phyloP scores from a whole-genome alignment of 2,329 filamentous ascomycete species.

The Pseudocercospora fijiensis region DNA sequence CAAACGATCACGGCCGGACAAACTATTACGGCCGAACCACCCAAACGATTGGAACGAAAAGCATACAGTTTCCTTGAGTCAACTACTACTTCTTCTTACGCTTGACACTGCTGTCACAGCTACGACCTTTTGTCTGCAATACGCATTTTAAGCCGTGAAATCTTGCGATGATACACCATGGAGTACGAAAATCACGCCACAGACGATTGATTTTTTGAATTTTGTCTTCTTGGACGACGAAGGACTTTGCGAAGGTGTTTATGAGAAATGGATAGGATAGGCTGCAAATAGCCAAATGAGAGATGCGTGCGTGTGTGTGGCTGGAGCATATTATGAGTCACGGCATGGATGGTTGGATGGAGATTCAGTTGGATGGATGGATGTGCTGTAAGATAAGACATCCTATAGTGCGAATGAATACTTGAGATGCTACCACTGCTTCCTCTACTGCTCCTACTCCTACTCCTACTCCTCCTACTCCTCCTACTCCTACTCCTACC shows the following conservation, averaged over 20 bases:
- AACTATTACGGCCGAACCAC: constrained; percentile 14
- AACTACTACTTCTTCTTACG: constrained; percentile 5
- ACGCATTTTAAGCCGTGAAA: constrained; percentile 23
- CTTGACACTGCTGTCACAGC: constrained; percentile 3
- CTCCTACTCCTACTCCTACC: no score
- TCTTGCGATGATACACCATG: constrained; percentile 25
- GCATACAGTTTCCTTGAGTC: constrained; percentile 21
- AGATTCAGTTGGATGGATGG: neutral
- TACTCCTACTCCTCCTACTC: no score
- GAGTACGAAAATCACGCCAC: constrained; percentile 13
- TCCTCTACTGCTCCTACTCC: no score
- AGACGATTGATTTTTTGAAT: neutral
- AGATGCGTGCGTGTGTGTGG: neutral
- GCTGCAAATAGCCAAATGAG: constrained; percentile 3
- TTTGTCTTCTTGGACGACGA: neutral
- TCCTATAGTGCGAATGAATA: no score
- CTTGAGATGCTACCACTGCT: no score
- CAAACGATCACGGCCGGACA: constrained; percentile 15
- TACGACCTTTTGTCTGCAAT: constrained; percentile 17
- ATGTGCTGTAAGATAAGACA: neutral
- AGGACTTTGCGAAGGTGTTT: constrained; percentile 4
- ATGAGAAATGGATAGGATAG: neutral
- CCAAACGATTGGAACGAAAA: constrained; percentile 23
- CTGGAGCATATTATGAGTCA: neutral
- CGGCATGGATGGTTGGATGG: neutral